These are phyloP conservation scores for Kwoniella bestiolae DNA, from an alignment of 768 basidiomycete species.

Conservation along the genomic window DNA sequence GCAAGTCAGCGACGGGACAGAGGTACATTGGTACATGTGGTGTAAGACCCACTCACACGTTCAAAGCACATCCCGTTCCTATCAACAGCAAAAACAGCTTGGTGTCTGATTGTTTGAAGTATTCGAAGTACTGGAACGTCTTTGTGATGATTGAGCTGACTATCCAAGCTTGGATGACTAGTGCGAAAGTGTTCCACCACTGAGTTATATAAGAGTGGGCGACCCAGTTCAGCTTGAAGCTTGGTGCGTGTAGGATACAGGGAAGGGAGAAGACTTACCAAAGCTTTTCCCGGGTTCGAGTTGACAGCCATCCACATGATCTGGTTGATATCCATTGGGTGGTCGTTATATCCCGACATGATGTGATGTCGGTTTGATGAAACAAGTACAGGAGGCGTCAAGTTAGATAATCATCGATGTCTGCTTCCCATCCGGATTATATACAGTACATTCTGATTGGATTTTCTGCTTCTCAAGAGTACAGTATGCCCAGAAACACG, in stretches of 20 bases:
- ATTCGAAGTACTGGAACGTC: conserved; percentile 17
- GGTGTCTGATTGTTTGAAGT: conserved; percentile 11
- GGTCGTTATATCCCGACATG: background rate
- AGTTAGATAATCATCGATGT: too few species aligned
- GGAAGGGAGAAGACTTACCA: background rate
- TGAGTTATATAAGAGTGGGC: background rate
- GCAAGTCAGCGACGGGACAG: too few species aligned
- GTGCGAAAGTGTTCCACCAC: conserved; percentile 10
- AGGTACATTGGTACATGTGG: too few species aligned
- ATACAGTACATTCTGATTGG: too few species aligned
- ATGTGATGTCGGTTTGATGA: background rate
- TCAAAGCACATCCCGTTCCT: background rate
- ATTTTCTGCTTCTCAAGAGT: too few species aligned
- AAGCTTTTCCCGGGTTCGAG: background rate
- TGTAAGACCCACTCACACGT: background rate
- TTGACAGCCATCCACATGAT: background rate
- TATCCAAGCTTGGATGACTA: conserved; percentile 7
- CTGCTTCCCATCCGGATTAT: too few species aligned
- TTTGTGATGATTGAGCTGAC: conserved; percentile 9
- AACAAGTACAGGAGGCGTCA: too few species aligned
- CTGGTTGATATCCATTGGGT: background rate
- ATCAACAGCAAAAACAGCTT: background rate
- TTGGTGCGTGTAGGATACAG: background rate
- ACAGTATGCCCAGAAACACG: too few species aligned
- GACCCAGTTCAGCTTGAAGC: background rate